Conservation (phyloP, 140 eudicot species). For the Anethum foeniculum region DNA sequence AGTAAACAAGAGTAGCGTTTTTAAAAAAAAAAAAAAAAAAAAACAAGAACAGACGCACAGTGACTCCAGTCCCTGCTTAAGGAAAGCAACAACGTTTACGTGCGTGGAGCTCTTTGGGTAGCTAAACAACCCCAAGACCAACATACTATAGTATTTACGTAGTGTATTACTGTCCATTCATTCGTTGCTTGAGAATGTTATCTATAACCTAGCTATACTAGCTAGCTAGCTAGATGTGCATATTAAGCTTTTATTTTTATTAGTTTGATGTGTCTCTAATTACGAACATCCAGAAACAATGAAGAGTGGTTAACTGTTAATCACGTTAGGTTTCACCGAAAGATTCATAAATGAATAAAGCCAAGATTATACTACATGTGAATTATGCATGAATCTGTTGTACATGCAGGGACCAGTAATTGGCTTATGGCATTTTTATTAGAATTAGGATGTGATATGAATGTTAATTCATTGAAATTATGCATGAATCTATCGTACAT, state of each 20-base stretch:
- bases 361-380: background rate
- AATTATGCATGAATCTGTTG: constrained; percentile 5
- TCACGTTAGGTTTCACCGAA: no score
- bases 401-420: constrained; percentile 2
- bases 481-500: constrained; percentile 10
- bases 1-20: no score
- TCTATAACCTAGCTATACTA: no score
- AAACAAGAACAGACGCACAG: no score
- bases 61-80: background rate
- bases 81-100: background rate
- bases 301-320: no score
- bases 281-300: no score
- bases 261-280: no score
- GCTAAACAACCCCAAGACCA: background rate
- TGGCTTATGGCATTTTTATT: background rate
- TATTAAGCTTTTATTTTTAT: no score
- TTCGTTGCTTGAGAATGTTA: background rate
- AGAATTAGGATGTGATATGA: background rate
- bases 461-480: background rate
- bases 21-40: no score
- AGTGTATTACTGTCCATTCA: background rate
- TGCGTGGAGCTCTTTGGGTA: background rate
- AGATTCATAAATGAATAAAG: no score
- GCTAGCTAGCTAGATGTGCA: no score
- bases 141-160: background rate